Percentiles rank a stretch among this genome's conserved stretches.
Evolutionary conservation across 352 stramenopile species (phyloP).

Genomic region (Phytophthora lateralis): DNA sequence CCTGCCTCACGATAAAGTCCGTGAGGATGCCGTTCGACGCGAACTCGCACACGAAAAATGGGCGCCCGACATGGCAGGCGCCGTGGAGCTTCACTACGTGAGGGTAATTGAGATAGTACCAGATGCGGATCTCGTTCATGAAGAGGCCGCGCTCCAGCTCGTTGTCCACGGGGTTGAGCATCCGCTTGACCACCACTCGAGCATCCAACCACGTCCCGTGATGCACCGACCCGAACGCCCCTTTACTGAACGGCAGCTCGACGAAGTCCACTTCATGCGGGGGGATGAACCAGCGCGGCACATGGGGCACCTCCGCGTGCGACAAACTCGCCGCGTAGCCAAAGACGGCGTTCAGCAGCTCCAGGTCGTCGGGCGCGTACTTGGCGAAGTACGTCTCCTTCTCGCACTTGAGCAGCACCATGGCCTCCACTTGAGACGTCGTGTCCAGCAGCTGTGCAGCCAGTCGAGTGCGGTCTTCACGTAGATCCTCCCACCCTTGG

Average conservation of each 20-base stretch:
- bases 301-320: slow-evolving; percentile 14
- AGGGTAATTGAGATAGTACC: slow-evolving; percentile 28
- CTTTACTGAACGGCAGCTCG: slow-evolving; percentile 30
- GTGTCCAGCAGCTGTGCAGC: slow-evolving; percentile 14
- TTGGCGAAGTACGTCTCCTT: slow-evolving; percentile 23
- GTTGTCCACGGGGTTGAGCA: slow-evolving; percentile 25
- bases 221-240: slow-evolving; percentile 34
- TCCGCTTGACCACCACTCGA: slow-evolving; percentile 37
- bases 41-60: slow-evolving; percentile 35
- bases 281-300: slow-evolving; percentile 31
- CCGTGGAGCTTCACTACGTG: slow-evolving; percentile 39
- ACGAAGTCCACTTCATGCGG: slow-evolving; percentile 32
- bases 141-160: slow-evolving; percentile 19
- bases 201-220: slow-evolving; percentile 37
- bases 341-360: slow-evolving; percentile 26
- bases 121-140: slow-evolving; percentile 33
- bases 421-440: slow-evolving; percentile 19
- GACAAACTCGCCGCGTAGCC: slow-evolving; percentile 19
- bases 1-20: slow-evolving; percentile 19
- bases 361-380: slow-evolving; percentile 18
- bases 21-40: slow-evolving; percentile 31
- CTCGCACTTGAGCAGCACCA: slow-evolving; percentile 27
- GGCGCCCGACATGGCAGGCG: slow-evolving; percentile 29
- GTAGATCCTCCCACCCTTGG: slow-evolving; percentile 13
- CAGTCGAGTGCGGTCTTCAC: slow-evolving; percentile 10